Evolutionary conservation across 2,329 filamentous ascomycete genomes (phyloP).

Genomic region (Beauveria australis): DNA sequence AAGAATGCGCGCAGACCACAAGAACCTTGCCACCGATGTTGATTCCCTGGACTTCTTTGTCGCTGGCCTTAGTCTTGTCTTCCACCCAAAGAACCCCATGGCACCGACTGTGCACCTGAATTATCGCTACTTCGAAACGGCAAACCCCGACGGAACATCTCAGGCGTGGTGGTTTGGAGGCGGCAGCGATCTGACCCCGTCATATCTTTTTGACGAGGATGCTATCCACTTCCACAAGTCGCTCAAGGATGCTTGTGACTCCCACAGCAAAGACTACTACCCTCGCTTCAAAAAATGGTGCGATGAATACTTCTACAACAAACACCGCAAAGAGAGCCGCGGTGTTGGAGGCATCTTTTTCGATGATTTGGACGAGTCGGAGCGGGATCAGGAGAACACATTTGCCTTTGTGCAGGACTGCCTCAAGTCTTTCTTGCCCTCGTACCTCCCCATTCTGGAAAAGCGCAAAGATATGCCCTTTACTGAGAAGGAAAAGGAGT

Average conservation of each 20-base stretch:
- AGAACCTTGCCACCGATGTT: conserved; percentile 70
- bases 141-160: conserved; percentile 68
- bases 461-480: conserved; percentile 88
- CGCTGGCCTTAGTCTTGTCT: conserved; percentile 81
- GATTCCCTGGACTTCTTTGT: conserved; percentile 92
- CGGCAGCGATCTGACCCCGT: conserved; percentile 86
- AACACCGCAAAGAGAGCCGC: conserved; percentile 78
- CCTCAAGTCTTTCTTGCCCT: conserved; percentile 78
- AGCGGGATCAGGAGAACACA: conserved; percentile 79
- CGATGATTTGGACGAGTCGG: conserved; percentile 83
- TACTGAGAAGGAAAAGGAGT: conserved; percentile 78
- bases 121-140: conserved; percentile 97
- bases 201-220: conserved; percentile 94
- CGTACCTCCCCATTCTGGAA: conserved; percentile 83
- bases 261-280: conserved; percentile 87
- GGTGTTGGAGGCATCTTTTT: conserved; percentile 98
- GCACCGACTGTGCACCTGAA: conserved; percentile 96
- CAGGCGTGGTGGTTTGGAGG: conserved; percentile 99
- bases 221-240: conserved; percentile 93
- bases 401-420: conserved; percentile 86
- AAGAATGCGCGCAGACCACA: conserved; percentile 93
- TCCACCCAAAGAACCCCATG: conserved; percentile 93
- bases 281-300: conserved; percentile 97
- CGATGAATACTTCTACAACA: conserved; percentile 93
- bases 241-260: conserved; percentile 87